Conservation (phyloP, 2,329 filamentous ascomycete species). For the Cladosporium velox region DNA sequence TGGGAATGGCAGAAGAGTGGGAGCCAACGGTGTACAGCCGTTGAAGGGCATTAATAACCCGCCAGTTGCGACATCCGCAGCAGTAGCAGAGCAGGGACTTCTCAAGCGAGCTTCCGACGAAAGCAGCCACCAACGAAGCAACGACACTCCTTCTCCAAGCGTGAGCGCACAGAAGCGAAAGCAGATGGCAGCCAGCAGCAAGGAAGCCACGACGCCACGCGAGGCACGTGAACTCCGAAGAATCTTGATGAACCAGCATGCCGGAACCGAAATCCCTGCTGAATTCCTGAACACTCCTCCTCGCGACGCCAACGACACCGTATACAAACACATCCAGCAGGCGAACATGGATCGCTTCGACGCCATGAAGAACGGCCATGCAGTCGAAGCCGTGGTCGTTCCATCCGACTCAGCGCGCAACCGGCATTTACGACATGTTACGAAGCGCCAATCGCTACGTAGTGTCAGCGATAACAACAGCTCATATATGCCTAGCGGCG, state of each 20-base stretch:
- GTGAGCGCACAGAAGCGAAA: constrained; percentile 3
- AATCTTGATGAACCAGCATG: constrained; percentile 13
- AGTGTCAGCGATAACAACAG: constrained; percentile 18
- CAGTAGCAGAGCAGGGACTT: constrained; percentile 8
- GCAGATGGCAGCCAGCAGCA: neutral
- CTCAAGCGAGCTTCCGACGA: constrained; percentile 15
- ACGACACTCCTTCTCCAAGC: constrained; percentile 14
- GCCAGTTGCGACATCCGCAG: neutral
- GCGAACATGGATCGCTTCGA: constrained; percentile 22
- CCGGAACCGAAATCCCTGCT: constrained; percentile 16
- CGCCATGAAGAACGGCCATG: constrained; percentile 11
- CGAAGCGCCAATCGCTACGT: constrained; percentile 20
- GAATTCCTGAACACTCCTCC: constrained; percentile 18
- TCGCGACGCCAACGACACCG: constrained; percentile 16
- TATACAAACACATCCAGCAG: constrained; percentile 22
- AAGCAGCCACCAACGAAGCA: constrained; percentile 11
- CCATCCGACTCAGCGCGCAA: constrained; percentile 11
- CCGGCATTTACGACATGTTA: constrained; percentile 17
- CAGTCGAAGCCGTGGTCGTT: constrained; percentile 13
- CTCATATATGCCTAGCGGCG: constrained; percentile 8
- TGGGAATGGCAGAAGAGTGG: constrained; percentile 14
- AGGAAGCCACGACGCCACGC: constrained; percentile 4
- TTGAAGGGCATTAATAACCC: constrained; percentile 17
- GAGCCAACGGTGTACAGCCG: neutral
- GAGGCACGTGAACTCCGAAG: neutral